Percentiles rank a stretch among this genome's conserved stretches.
Evolutionary conservation across 2,329 filamentous ascomycete species (phyloP).

Genomic region (Hysterium pulicare): DNA sequence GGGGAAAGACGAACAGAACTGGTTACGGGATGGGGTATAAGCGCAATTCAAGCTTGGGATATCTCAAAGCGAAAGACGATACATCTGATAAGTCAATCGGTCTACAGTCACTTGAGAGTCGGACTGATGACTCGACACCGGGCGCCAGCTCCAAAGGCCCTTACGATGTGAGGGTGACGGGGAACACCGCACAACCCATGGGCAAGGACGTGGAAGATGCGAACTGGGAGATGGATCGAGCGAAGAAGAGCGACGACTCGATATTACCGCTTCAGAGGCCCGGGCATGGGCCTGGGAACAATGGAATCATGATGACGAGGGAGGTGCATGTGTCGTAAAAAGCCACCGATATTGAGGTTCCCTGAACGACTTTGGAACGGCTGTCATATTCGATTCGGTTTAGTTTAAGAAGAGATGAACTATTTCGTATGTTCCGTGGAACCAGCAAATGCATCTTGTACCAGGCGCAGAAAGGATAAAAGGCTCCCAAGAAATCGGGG

Average conservation of each 20-base stretch:
- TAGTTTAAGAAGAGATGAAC: background rate
- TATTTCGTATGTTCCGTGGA: too few relatives aligned
- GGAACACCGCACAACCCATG: too few relatives aligned
- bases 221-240: background rate
- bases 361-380: too few relatives aligned
- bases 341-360: too few relatives aligned
- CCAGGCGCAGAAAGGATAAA: too few relatives aligned
- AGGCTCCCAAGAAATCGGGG: too few relatives aligned
- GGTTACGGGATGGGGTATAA: background rate
- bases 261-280: background rate
- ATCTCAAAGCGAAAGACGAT: background rate
- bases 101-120: background rate
- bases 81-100: background rate
- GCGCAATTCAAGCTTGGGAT: background rate
- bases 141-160: background rate
- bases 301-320: constrained; percentile 5
- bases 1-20: background rate
- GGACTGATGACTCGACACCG: background rate
- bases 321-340: constrained; percentile 6
- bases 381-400: too few relatives aligned
- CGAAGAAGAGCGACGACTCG: background rate
- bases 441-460: too few relatives aligned
- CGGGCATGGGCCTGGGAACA: background rate
- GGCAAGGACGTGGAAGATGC: background rate
- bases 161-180: background rate